phyloP scores from a whole-genome alignment of 2,329 filamentous ascomycete genomes.

The Ascochyta viciae-villosae region DNA sequence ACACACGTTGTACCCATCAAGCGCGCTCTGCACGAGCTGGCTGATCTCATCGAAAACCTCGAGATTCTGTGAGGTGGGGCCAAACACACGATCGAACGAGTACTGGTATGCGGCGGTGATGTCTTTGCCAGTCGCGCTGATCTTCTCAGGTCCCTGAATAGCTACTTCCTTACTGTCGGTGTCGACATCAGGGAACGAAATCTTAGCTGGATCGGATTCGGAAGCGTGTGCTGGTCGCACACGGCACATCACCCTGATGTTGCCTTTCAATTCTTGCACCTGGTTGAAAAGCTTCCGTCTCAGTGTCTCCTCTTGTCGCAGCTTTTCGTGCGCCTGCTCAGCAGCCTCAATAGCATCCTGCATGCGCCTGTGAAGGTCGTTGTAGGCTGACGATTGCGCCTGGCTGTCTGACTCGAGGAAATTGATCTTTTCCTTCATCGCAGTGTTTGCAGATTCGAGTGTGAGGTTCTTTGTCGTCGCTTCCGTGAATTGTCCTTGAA shows the following conservation, averaged over 20 bases:
- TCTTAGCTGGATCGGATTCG: slow-evolving; percentile 70
- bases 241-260: slow-evolving; percentile 97
- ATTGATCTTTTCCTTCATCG: slow-evolving; percentile 80
- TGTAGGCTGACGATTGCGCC: slow-evolving; percentile 85
- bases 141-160: slow-evolving; percentile 82
- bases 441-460: slow-evolving; percentile 77
- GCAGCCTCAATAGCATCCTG: slow-evolving; percentile 77
- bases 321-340: slow-evolving; percentile 76
- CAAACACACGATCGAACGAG: slow-evolving; percentile 92
- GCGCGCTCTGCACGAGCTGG: slow-evolving; percentile 91
- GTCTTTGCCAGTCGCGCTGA: slow-evolving; percentile 77
- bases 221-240: slow-evolving; percentile 75
- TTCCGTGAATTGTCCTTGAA: slow-evolving; percentile 62
- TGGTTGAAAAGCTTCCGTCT: slow-evolving; percentile 94
- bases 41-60: slow-evolving; percentile 96
- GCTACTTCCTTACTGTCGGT: slow-evolving; percentile 89
- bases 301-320: slow-evolving; percentile 89
- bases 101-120: slow-evolving; percentile 83
- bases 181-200: slow-evolving; percentile 78
- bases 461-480: slow-evolving; percentile 53
- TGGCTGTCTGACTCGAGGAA: slow-evolving; percentile 91
- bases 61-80: slow-evolving; percentile 76
- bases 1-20: slow-evolving; percentile 98
- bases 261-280: slow-evolving; percentile 96
- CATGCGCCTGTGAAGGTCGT: slow-evolving; percentile 79